Percentiles rank a stretch among this genome's conserved stretches.
phyloP scores from a whole-genome alignment of 805 yeast genomes.

The Clavispora carvajalis region DNA sequence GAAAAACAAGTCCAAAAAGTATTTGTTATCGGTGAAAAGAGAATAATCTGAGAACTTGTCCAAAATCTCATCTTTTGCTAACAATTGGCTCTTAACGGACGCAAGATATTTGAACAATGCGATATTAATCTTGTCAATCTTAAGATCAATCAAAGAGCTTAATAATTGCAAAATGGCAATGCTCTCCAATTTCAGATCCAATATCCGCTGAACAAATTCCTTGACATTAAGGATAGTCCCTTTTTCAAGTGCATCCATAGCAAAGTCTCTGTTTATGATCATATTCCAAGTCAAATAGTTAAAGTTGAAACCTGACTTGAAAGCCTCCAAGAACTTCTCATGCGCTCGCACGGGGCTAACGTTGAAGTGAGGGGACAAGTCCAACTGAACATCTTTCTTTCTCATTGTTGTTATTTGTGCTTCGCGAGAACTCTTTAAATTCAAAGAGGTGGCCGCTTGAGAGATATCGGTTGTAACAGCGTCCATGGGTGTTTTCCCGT shows the following conservation, averaged over 20 bases:
- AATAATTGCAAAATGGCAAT: no score
- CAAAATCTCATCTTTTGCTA: conserved; percentile 6
- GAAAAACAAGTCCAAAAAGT: conserved; percentile 14
- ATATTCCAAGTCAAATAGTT: conserved; percentile 27
- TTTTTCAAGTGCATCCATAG: conserved; percentile 15
- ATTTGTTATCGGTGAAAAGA: conserved; percentile 15
- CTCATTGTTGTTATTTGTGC: background rate
- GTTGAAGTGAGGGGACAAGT: conserved; percentile 25
- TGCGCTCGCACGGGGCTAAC: conserved; percentile 23
- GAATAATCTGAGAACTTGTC: conserved; percentile 4
- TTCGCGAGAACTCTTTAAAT: conserved; percentile 1
- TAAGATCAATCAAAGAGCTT: conserved; percentile 15
- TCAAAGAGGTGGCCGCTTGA: conserved; percentile 8
- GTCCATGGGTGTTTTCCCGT: conserved; percentile 1
- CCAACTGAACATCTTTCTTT: conserved; percentile 11
- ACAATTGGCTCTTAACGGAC: conserved; percentile 2
- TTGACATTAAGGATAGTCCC: conserved; percentile 12
- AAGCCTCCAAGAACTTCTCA: conserved; percentile 21
- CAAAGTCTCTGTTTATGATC: conserved; percentile 25
- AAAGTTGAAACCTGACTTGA: conserved; percentile 29
- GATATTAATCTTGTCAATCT: conserved; percentile 23
- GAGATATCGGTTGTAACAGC: conserved; percentile 10
- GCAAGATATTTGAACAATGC: conserved; percentile 16
- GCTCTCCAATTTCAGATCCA: conserved; percentile 17
- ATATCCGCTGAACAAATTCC: conserved; percentile 21